These are phyloP conservation scores for Lactarius quietus DNA, from an alignment of 768 basidiomycete species.

Conservation along the genomic window DNA sequence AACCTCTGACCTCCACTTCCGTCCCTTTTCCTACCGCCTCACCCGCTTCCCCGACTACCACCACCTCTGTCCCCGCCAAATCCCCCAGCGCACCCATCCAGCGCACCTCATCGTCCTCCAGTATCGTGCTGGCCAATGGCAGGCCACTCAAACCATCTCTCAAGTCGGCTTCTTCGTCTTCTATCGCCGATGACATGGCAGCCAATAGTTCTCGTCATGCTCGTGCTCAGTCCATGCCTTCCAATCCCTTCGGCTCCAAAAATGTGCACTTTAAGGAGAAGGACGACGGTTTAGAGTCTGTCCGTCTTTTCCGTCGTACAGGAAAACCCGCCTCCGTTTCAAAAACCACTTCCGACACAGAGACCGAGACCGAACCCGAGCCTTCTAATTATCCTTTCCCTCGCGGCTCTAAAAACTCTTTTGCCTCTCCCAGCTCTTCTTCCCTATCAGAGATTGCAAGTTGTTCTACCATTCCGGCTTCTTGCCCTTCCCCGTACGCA, in stretches of 20 bases:
- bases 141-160: conserved; percentile 86
- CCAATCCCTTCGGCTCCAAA: conserved; percentile 61
- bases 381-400: conserved; percentile 29
- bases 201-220: conserved; percentile 30
- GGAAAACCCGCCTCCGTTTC: conserved; percentile 67
- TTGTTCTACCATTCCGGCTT: conserved; percentile 35
- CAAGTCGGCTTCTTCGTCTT: conserved; percentile 56
- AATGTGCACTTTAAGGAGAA: conserved; percentile 81
- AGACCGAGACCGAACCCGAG: conserved; percentile 36
- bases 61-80: background rate
- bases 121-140: conserved; percentile 62
- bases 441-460: conserved; percentile 31
- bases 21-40: conserved; percentile 17
- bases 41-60: background rate
- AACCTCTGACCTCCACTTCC: background rate
- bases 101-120: conserved; percentile 33
- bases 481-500: conserved; percentile 31
- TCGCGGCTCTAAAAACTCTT: conserved; percentile 20
- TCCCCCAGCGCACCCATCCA: conserved; percentile 10
- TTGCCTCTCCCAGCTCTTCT: conserved; percentile 27
- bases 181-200: conserved; percentile 40
- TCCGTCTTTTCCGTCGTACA: conserved; percentile 59
- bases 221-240: conserved; percentile 56
- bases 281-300: conserved; percentile 55
- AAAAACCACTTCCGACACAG: conserved; percentile 37